Conservation (phyloP, 23 red algal genomes). For the Gracilaria vermiculophylla region DNA sequence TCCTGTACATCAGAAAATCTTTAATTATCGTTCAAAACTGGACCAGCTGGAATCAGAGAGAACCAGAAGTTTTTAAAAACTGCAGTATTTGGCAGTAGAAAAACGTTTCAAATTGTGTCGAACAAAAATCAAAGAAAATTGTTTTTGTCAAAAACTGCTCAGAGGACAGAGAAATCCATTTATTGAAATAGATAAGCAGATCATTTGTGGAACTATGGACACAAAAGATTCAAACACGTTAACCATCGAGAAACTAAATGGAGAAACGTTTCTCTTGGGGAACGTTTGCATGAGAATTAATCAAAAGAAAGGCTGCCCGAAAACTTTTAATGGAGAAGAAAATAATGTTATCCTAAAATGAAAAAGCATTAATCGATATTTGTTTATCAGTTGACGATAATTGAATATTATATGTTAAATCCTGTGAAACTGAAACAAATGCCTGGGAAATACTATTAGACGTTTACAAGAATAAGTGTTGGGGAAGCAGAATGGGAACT, state of each 20-base stretch:
- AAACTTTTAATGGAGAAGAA: neutral
- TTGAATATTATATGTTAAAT: neutral
- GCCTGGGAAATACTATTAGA: neutral
- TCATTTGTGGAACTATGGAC: too few species aligned
- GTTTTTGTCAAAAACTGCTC: too few species aligned
- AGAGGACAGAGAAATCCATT: too few species aligned
- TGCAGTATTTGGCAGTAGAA: too few species aligned
- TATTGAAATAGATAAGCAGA: too few species aligned
- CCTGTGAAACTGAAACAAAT: neutral
- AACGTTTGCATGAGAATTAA: neutral
- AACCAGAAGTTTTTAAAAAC: too few species aligned
- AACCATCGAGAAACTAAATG: neutral
- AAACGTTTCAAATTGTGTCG: too few species aligned
- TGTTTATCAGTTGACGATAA: neutral
- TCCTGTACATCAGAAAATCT: too few species aligned
- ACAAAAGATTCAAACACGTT: too few species aligned
- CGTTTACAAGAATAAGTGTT: neutral
- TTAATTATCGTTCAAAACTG: too few species aligned
- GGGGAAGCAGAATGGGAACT: neutral
- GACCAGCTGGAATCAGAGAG: too few species aligned
- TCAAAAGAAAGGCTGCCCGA: neutral
- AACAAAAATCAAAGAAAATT: too few species aligned
- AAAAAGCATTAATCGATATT: neutral
- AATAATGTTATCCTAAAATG: neutral
- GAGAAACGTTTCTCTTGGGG: neutral